Conservation (phyloP, 2,329 filamentous ascomycete genomes). For the Scorias spongiosa region DNA sequence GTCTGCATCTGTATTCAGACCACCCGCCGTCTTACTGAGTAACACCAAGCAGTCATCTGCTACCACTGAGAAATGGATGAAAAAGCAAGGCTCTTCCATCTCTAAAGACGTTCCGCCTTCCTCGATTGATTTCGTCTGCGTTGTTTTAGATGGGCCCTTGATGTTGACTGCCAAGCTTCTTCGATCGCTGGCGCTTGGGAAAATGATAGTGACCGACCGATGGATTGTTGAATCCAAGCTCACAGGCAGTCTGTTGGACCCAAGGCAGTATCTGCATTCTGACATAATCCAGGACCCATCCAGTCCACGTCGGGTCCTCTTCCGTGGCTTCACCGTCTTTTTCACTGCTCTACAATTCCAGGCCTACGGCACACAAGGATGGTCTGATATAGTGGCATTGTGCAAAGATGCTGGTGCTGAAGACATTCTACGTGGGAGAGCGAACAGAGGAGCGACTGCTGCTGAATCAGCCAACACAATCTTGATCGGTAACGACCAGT, state of each 20-base stretch:
- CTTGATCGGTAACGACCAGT: constrained; percentile 25
- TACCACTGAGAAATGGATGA: constrained; percentile 17
- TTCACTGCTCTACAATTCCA: constrained; percentile 26
- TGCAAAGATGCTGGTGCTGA: constrained; percentile 24
- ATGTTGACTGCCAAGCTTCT: constrained; percentile 32
- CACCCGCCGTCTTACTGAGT: constrained; percentile 11
- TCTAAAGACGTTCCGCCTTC: constrained; percentile 20
- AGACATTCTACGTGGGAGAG: constrained; percentile 11
- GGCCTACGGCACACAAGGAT: constrained; percentile 21
- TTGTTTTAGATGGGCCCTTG: constrained; percentile 25
- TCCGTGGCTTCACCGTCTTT: constrained; percentile 34
- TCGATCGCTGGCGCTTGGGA: constrained; percentile 26
- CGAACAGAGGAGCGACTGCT: constrained; percentile 10
- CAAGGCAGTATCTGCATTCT: constrained; percentile 19
- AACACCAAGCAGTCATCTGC: constrained; percentile 3
- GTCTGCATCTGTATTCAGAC: too few relatives aligned
- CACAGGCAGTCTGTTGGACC: constrained; percentile 21
- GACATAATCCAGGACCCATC: constrained; percentile 14
- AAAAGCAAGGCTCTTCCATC: constrained; percentile 16
- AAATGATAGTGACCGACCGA: constrained; percentile 30
- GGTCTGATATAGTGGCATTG: constrained; percentile 25
- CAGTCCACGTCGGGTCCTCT: constrained; percentile 28
- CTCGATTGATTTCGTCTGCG: constrained; percentile 15
- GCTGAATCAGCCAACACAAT: constrained; percentile 10
- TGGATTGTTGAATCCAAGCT: constrained; percentile 29